Evolutionary conservation across 2,329 filamentous ascomycete species (phyloP), one percentile per base, ranked within the genome.

Genomic region (Ceratocystis albifundus): DNA sequence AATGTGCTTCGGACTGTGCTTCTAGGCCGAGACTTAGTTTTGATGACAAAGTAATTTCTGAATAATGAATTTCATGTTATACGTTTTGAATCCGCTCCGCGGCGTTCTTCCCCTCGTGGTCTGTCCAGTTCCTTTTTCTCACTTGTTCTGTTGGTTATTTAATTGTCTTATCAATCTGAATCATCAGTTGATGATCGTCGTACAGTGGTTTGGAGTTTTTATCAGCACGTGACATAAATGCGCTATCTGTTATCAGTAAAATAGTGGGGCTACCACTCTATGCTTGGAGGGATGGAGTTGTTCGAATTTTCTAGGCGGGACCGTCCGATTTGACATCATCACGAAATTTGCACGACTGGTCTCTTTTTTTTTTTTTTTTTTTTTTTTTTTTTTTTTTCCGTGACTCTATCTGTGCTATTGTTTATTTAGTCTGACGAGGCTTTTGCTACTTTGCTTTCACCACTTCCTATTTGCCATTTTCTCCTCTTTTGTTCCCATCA

Each of bases 291-390:
- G n/a, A n/a, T n/a, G 17, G 17, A 32, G 6, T 30, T 36, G 28
- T 46, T 63, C 41, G 61, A 63, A 63, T 48, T 63, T 63, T 63
- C 61, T 50, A 22, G 30, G 48, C 22, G 48, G 48, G 48, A 53
- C 20, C 20, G 36, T 46, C 12, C 50, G 44, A 30, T 20, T 63
- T 48, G 61, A 63, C 61, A 63, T 63, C 61, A 63, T 63, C 44
- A 63, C 44, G 15, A 45, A 25, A 17, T 59, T 32, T 28, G 30
- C 5, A 59, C 30, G 30, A 28, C 17, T 7, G 36, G 22, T 3
- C n/a, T n/a, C n/a, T n/a, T n/a, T n/a, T n/a, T n/a, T n/a, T n/a
- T n/a, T n/a, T n/a, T n/a, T n/a, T n/a, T n/a, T n/a, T n/a, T n/a
- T n/a, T n/a, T n/a, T n/a, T n/a, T n/a, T n/a, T n/a, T n/a, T n/a